Evolutionary conservation across 306 rosid species (phyloP), one percentile per base, ranked within the genome.

Genomic region (Ormosia emarginata): DNA sequence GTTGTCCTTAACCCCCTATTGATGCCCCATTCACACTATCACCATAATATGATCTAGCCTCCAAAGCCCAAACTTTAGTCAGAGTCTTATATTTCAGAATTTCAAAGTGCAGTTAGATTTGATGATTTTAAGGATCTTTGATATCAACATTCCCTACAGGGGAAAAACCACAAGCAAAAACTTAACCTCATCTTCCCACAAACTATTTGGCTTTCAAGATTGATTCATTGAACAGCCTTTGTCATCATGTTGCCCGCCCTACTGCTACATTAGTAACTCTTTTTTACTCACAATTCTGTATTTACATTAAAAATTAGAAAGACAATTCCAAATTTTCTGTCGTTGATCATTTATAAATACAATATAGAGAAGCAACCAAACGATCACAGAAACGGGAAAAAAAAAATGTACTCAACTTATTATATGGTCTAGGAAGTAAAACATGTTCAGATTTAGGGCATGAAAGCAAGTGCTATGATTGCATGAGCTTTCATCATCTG

Each of bases 401-500:
- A 11, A 32, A 44, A 57, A 63, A 69, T 52, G 65, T 65, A 47
- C 71, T 75, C 4, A 76, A 70, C 63, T 75, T 76, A 53, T 55
- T 75, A 70, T 41, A 65, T 59, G 43, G 55, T 70, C 58, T 63
- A 55, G 47, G 58, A 9, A 41, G 65, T 74, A 79, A 71, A 75
- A 67, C 81, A 79, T 79, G 55, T 74, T 79, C 81, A 84, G 34
- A 63, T 11, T 34, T 43, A 58, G 39, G 39, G 57, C 74, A 70
- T 7, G 10, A 53, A 74, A 37, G 75, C 44, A 70, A 73, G 72
- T 58, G 44, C 85, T 76, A 75, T 0, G 81, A 80, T 56, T 81
- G 74, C 85, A 74, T 74, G 80, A 46, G 41, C 74, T 58, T 87
- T 55, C 83, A 47, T 88, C 93, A 32, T 91, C 89, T 2, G 83